phyloP scores from a whole-genome alignment of 2,329 filamentous ascomycete genomes.

The Aspergillus aculeatinus region DNA sequence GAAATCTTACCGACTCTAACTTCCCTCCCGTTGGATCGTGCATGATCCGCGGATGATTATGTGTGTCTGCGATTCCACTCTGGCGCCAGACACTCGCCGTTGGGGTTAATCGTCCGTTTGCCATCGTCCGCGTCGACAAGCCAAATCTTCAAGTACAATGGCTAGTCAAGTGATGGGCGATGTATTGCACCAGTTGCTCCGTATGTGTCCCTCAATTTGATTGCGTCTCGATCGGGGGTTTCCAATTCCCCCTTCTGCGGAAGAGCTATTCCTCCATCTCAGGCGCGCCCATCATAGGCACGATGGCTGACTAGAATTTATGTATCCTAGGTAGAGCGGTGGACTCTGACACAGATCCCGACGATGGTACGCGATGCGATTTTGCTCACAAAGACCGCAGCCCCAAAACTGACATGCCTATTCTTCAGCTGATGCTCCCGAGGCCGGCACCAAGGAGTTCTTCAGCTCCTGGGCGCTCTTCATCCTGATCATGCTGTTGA shows the following conservation, averaged over 20 bases:
- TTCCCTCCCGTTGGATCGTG: slow-evolving; percentile 5
- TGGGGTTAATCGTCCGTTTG: slow-evolving; percentile 32
- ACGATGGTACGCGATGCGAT: slow-evolving; percentile 35
- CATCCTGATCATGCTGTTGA: slow-evolving; percentile 91
- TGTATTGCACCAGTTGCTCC: slow-evolving; percentile 34
- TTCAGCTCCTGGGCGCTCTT: slow-evolving; percentile 96
- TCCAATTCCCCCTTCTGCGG: too few relatives aligned
- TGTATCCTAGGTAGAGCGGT: slow-evolving; percentile 34
- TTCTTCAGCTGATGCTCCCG: slow-evolving; percentile 57
- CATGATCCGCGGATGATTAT: slow-evolving; percentile 33
- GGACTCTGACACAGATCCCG: slow-evolving; percentile 38
- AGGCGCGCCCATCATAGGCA: background rate
- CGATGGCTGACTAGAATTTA: slow-evolving; percentile 19
- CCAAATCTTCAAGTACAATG: slow-evolving; percentile 29
- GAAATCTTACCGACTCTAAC: background rate
- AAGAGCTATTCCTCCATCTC: background rate
- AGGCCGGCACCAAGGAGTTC: slow-evolving; percentile 88
- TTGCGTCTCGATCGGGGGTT: too few relatives aligned
- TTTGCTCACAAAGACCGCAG: slow-evolving; percentile 2
- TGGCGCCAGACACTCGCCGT: slow-evolving; percentile 33
- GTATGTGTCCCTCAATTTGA: slow-evolving; percentile 27
- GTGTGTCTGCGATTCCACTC: slow-evolving; percentile 28
- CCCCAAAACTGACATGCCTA: slow-evolving; percentile 21
- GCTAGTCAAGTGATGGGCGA: slow-evolving; percentile 38
- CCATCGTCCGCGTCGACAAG: slow-evolving; percentile 21